A percentile compares a stretch with the other conserved stretches of the same genome.
Conservation (phyloP, 2,329 filamentous ascomycete genomes). For the Lecanicillium sp. region DNA sequence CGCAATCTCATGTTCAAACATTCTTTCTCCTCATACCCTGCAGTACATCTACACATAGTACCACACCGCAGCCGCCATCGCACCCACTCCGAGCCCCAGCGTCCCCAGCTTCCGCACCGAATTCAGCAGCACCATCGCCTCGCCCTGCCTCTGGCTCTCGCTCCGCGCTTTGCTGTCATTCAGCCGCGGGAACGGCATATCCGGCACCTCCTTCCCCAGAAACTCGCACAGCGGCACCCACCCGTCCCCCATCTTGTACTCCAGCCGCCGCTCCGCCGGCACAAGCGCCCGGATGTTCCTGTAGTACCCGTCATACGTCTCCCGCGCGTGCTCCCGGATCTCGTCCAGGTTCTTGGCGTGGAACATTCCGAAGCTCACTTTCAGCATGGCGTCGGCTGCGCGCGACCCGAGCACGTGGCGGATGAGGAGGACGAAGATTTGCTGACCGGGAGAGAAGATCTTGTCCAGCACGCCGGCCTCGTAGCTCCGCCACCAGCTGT, state of each 20-base stretch:
- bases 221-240: conserved; percentile 31
- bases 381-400: conserved; percentile 13
- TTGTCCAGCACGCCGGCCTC: conserved; percentile 17
- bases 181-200: conserved; percentile 22
- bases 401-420: conserved; percentile 5
- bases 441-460: conserved; percentile 15
- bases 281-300: conserved; percentile 20
- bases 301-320: conserved; percentile 24
- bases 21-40: neutral
- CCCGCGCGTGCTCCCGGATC: conserved; percentile 12
- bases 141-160: neutral
- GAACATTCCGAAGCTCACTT: conserved; percentile 3
- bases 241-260: conserved; percentile 24
- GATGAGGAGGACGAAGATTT: neutral
- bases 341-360: neutral
- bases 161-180: conserved; percentile 19
- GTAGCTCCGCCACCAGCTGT: conserved; percentile 21
- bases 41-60: neutral
- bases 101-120: neutral
- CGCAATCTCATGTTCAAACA: neutral
- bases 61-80: neutral
- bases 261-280: conserved; percentile 20
- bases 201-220: conserved; percentile 25
- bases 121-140: neutral
- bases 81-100: neutral